Conservation (phyloP, 306 rosid genomes). For the Cicer yamashitae region DNA sequence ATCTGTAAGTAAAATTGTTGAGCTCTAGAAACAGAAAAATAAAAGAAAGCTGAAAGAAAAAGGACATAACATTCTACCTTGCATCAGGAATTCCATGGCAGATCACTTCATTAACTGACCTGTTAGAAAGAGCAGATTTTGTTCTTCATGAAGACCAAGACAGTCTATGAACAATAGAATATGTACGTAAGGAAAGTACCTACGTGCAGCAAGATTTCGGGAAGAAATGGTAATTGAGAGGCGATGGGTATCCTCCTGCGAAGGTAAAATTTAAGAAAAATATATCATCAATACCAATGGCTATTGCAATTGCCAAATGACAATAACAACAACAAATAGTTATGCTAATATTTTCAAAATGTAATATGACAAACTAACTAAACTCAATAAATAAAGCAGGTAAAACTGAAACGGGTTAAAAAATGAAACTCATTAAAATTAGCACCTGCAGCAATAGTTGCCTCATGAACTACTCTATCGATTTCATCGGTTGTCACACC, state of each 20-base stretch:
- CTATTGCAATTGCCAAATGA: constrained; percentile 1
- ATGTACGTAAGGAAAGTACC: constrained; percentile 62
- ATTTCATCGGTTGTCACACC: constrained; percentile 97
- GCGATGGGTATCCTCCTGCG: constrained; percentile 96
- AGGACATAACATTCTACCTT: constrained; percentile 53
- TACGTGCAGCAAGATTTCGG: constrained; percentile 99
- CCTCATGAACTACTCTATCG: constrained; percentile 90
- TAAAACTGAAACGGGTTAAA: neutral
- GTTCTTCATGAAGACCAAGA: constrained; percentile 34
- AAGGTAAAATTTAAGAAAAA: constrained; percentile 36
- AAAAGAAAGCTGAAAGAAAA: neutral
- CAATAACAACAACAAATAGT: constrained; percentile 1
- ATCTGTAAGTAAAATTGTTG: neutral
- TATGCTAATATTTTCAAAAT: neutral
- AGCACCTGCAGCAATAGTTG: constrained; percentile 88
- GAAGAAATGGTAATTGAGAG: constrained; percentile 89
- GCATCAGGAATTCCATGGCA: constrained; percentile 99
- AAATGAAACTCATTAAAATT: constrained; percentile 28
- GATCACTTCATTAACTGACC: constrained; percentile 96
- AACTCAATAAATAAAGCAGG: constrained; percentile 15
- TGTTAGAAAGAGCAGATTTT: constrained; percentile 49
- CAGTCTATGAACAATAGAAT: constrained; percentile 23
- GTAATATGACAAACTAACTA: constrained; percentile 3
- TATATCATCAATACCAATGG: neutral
- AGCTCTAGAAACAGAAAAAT: neutral